phyloP scores from a whole-genome alignment of 2,329 filamentous ascomycete species.

The Fusarium napiforme region DNA sequence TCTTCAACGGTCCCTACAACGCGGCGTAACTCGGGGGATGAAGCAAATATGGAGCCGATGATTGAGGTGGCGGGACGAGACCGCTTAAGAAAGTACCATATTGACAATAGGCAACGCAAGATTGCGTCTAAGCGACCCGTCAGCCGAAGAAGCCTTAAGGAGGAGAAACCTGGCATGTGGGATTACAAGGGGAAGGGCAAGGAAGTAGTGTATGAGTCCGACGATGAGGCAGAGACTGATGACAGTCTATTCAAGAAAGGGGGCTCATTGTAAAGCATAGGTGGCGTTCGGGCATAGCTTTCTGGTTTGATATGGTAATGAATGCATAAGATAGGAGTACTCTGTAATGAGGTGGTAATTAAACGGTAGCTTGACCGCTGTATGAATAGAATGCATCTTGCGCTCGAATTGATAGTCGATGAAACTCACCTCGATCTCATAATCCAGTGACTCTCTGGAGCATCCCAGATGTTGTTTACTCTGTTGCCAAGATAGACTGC shows the following conservation, averaged over 20 bases:
- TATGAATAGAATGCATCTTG: conserved; percentile 20
- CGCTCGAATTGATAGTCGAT: neutral
- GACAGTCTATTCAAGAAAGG: conserved; percentile 49
- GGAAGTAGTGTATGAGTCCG: conserved; percentile 53
- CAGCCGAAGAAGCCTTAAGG: conserved; percentile 57
- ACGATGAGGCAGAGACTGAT: conserved; percentile 49
- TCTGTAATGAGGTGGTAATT: conserved; percentile 31
- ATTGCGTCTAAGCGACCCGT: conserved; percentile 48
- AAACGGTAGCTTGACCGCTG: conserved; percentile 27
- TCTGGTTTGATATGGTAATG: conserved; percentile 14
- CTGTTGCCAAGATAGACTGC: neutral
- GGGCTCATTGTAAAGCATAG: conserved; percentile 54
- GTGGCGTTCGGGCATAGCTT: conserved; percentile 30
- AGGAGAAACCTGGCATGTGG: conserved; percentile 49
- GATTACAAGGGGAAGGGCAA: conserved; percentile 62
- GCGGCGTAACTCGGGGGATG: conserved; percentile 62
- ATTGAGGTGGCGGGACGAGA: conserved; percentile 52
- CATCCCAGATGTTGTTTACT: neutral
- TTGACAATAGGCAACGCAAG: conserved; percentile 41
- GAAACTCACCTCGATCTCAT: neutral
- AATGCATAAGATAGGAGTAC: conserved; percentile 38
- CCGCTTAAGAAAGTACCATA: conserved; percentile 41
- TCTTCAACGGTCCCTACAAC: conserved; percentile 60
- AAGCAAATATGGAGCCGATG: conserved; percentile 43
- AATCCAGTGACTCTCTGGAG: neutral